Evolutionary conservation across 2,329 filamentous ascomycete genomes (phyloP), one percentile per base, ranked within the genome.

Genomic region (Cucurbitaria berberidis): DNA sequence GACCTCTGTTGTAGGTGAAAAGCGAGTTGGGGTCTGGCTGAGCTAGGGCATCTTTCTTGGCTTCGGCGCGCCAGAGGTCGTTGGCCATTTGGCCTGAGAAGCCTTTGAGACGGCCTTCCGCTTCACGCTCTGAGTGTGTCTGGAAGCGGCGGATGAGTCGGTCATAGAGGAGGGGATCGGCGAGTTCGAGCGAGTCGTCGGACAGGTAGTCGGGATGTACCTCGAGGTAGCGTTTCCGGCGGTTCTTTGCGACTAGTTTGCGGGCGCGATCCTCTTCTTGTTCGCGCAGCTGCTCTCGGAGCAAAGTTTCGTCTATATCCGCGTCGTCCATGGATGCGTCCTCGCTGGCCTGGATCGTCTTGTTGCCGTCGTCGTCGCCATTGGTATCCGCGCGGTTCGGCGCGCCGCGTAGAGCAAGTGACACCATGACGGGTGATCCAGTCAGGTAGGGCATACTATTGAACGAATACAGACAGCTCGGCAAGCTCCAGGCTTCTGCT

Each of bases 91-190:
- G 83, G 21, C 89, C 89, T 0, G 89, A 89, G 72, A 91, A 95
- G 10, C 91, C 91, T 69, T 91, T 91, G 8, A 80, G 77, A 38
- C 85, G 85, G 8, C 87, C 89, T 63, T 93, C 90, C 6, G 82
- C 82, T 69, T 91, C 86, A 47, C 90, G 85, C 76, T 96, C 91
- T 3, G 82, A 79, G 2, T 87, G 77, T 1, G 87, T 87, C 60
- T 93, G 90, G 72, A 92, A 93, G 45, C 85, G 86, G 46, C 90
- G 86, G 55, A 96, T 84, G 21, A 96, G 81, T 47, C 85, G 84
- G 73, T 96, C 90, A 78, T 96, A 96, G 27, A 96, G 83, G 8
- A 93, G 78, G 1, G 91, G 91, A 75, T 95, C 83, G 72, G 83
- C 85, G 62, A 87, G 80, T 74, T 88, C 86, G 54, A 88, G 83